phyloP scores from a whole-genome alignment of 495 filamentous ascomycete genomes.

The Chaetomium fimeti region DNA sequence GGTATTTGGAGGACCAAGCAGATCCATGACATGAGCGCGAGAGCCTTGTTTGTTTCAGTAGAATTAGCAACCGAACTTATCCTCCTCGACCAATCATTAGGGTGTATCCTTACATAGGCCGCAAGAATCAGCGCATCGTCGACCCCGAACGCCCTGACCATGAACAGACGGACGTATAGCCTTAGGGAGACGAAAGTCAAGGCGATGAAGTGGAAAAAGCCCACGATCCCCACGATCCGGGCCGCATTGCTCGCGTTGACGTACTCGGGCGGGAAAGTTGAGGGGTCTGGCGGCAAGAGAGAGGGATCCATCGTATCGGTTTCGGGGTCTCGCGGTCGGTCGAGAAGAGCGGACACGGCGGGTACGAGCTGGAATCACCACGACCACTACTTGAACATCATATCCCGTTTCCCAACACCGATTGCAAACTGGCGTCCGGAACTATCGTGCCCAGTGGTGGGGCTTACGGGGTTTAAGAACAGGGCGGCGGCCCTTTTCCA shows the following conservation, averaged over 20 bases:
- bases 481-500: not conserved
- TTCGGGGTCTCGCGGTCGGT: not conserved
- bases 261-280: constrained; percentile 4
- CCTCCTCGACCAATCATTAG: not conserved
- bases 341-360: not conserved
- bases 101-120: constrained; percentile 18
- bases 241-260: constrained; percentile 16
- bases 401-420: not conserved
- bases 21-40: constrained; percentile 23
- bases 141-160: constrained; percentile 34
- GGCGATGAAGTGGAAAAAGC: constrained; percentile 20
- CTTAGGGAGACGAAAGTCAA: constrained; percentile 26
- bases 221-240: constrained; percentile 23
- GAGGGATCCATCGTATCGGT: not conserved
- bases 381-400: not conserved
- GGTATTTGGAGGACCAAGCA: constrained; percentile 29
- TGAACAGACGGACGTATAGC: constrained; percentile 34
- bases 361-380: constrained; percentile 3
- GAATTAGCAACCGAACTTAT: not conserved
- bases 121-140: constrained; percentile 48
- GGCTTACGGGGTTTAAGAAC: not conserved
- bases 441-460: constrained; percentile 2
- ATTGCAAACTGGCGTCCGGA: not conserved
- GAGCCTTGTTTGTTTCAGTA: not conserved
- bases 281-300: not conserved